A percentile compares a stretch with the other conserved stretches of the same genome.
Evolutionary conservation across 352 stramenopile species (phyloP).

Genomic region (Globisporangium acanthophoron): DNA sequence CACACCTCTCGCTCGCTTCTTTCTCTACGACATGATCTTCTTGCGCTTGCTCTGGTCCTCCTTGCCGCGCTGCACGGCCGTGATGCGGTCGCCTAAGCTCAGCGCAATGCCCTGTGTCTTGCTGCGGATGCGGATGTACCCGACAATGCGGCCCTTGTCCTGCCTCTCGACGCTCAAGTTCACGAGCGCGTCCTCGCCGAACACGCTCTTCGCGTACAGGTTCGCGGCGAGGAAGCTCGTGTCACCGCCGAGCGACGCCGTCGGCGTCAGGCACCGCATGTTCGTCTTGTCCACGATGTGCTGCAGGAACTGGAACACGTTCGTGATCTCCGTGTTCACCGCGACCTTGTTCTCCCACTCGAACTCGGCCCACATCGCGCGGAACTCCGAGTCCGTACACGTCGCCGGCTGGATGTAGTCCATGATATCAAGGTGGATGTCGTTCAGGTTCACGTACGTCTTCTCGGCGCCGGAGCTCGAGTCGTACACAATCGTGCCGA

Average conservation of each 20-base stretch:
- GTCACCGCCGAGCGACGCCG: slow-evolving; percentile 79
- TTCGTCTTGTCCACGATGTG: slow-evolving; percentile 99
- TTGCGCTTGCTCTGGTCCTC: slow-evolving; percentile 84
- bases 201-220: slow-evolving; percentile 89
- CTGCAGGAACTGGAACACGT: slow-evolving; percentile 97
- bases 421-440: slow-evolving; percentile 99
- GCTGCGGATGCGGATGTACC: slow-evolving; percentile 99
- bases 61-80: slow-evolving; percentile 91
- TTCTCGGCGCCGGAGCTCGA: slow-evolving; percentile 94
- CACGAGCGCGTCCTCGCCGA: slow-evolving; percentile 98
- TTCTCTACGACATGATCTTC: slow-evolving; percentile 60
- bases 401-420: slow-evolving; percentile 98
- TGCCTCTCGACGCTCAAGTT: slow-evolving; percentile 99
- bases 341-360: slow-evolving; percentile 99
- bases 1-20: not conserved
- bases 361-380: slow-evolving; percentile 99
- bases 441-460: slow-evolving; percentile 99
- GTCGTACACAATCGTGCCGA: slow-evolving; percentile 99
- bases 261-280: slow-evolving; percentile 99
- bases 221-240: slow-evolving; percentile 94
- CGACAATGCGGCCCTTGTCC: slow-evolving; percentile 95
- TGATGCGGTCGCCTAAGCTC: slow-evolving; percentile 98
- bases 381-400: slow-evolving; percentile 96
- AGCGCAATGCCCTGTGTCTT: slow-evolving; percentile 99
- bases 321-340: slow-evolving; percentile 96